A percentile compares a stretch with the other conserved stretches of the same genome.
Evolutionary conservation across 768 basidiomycete genomes (phyloP).

Genomic region (Udeniomyces megalosporus): DNA sequence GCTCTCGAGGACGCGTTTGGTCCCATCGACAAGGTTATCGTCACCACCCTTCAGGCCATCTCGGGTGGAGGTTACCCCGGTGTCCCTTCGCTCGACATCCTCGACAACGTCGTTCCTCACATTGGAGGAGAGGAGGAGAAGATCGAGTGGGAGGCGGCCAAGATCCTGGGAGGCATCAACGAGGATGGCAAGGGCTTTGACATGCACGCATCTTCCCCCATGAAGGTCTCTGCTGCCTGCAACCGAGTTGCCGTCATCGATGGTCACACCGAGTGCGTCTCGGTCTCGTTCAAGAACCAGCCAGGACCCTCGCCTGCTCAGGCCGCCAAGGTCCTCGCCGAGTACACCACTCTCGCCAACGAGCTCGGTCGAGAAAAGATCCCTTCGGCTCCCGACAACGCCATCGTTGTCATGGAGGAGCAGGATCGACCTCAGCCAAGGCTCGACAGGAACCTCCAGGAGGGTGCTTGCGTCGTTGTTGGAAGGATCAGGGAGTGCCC

Average conservation of each 20-base stretch:
- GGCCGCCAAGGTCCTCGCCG: slow-evolving; percentile 60
- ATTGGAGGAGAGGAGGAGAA: slow-evolving; percentile 87
- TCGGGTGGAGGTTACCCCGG: slow-evolving; percentile 98
- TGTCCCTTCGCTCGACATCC: slow-evolving; percentile 68
- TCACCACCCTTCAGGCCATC: slow-evolving; percentile 95
- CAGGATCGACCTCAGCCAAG: slow-evolving; percentile 86
- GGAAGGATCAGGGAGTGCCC: slow-evolving; percentile 78
- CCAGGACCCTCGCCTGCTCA: slow-evolving; percentile 77
- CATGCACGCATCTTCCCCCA: slow-evolving; percentile 59
- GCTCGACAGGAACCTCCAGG: slow-evolving; percentile 73
- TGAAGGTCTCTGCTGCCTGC: slow-evolving; percentile 83
- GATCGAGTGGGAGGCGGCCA: slow-evolving; percentile 96
- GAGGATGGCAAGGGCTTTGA: slow-evolving; percentile 52
- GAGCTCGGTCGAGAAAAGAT: slow-evolving; percentile 40
- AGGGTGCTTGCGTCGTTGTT: slow-evolving; percentile 79
- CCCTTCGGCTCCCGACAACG: slow-evolving; percentile 68
- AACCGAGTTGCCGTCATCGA: slow-evolving; percentile 92
- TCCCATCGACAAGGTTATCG: slow-evolving; percentile 75
- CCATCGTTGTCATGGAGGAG: slow-evolving; percentile 84
- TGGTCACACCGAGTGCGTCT: slow-evolving; percentile 82
- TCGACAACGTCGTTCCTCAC: slow-evolving; percentile 91
- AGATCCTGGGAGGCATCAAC: slow-evolving; percentile 75
- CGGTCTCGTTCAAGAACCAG: slow-evolving; percentile 58
- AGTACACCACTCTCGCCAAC: slow-evolving; percentile 62
- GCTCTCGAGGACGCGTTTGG: slow-evolving; percentile 84